Evolutionary conservation across 257 asterid species (phyloP).

Genomic region (Solanum piurae): DNA sequence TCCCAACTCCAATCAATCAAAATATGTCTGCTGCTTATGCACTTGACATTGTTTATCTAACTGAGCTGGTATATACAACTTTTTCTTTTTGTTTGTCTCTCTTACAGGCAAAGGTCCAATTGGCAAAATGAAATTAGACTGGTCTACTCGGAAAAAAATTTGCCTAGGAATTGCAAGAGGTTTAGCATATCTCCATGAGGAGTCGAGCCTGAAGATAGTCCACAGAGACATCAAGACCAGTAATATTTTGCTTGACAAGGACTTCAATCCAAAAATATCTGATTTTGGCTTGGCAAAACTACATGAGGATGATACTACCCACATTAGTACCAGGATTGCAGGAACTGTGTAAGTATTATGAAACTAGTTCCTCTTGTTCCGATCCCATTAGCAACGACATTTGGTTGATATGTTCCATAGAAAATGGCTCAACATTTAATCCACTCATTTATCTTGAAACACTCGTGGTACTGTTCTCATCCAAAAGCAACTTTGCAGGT

Average conservation of each 20-base stretch:
- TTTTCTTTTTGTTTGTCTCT: neutral
- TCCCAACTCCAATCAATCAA: neutral
- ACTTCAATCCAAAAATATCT: constrained; percentile 69
- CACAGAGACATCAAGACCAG: constrained; percentile 89
- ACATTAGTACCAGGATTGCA: constrained; percentile 81
- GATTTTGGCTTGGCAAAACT: constrained; percentile 93
- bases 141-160: constrained; percentile 68
- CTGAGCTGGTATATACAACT: neutral
- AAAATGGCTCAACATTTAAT: neutral
- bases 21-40: neutral
- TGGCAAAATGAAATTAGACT: constrained; percentile 46
- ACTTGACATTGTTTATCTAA: neutral
- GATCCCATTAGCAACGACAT: neutral
- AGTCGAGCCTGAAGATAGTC: constrained; percentile 67
- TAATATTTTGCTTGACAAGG: constrained; percentile 73
- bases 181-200: constrained; percentile 83
- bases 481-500: neutral
- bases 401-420: neutral
- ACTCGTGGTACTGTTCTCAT: neutral
- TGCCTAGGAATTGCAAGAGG: constrained; percentile 82
- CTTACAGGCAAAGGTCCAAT: constrained; percentile 35
- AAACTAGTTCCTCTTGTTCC: neutral
- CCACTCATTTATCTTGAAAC: neutral
- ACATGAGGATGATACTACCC: constrained; percentile 63
- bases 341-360: constrained; percentile 71